Evolutionary conservation across 225 moss, liverwort and hornwort species (phyloP), one percentile per base, ranked within the genome.

Genomic region (Antitrichia curtipendula): DNA sequence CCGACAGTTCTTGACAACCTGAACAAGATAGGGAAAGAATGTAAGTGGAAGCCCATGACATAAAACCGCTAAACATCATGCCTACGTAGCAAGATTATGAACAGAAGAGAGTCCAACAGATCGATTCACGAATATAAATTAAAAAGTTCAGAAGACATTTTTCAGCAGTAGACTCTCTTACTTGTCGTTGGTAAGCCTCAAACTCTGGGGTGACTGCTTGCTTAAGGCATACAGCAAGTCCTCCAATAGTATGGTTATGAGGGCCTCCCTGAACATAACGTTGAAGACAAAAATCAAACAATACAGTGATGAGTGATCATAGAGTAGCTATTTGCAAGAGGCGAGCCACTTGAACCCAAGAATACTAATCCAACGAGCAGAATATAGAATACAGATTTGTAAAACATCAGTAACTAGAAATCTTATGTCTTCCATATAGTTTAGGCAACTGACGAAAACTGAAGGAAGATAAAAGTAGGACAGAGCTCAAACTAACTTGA

Each of bases 211-310:
- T 76, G 60, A 86, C 93, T 64, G 93, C 96, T 88, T 93, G 96
- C 89, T 95, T 96, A 16, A 97, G 89, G 89, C 97, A 97, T 25
- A 97, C 96, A 68, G 96, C 96, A 43, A 97, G 91, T 40, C 92
- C 97, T 83, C 93, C 95, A 83, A 97, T 97, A 41, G 97, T 96
- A 80, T 97, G 95, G 84, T 97, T 97, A 68, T 97, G 97, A 88
- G 97, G 96, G 49, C 97, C 97, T 69, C 97, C 97, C 95, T 96
- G 90, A 23, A 87, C 56, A 81, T 16, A 63, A 57, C 32, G 68
- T 80, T 69, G 82, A 88, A 54, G 66, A 75, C 34, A 83, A 36
- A 74, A 32, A 74, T 87, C 58, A 71, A 50, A 53, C 25, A 66
- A 54, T 45, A 11, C 14, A 80, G 36, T 61, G 21, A 83, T 54